Evolutionary conservation across 1,284 basidiomycete genomes (phyloP), one percentile per base, ranked within the genome.

Genomic region (Papiliotrema nemorosa): DNA sequence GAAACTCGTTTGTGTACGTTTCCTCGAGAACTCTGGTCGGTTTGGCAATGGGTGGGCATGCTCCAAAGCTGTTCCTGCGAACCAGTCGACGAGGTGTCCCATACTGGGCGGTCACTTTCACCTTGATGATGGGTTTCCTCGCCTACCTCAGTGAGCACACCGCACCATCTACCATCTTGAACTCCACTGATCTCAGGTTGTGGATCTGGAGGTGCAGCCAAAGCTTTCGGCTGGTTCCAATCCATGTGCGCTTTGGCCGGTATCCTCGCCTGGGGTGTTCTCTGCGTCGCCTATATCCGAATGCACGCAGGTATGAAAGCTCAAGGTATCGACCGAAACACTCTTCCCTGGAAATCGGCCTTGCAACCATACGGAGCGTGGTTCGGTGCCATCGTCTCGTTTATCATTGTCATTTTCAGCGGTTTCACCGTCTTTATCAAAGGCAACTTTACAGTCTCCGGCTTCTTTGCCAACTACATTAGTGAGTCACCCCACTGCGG

Each of bases 71-170:
- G 29, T 27, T 49, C n/a, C 9, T 24, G 13, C n/a, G 29, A n/a
- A 26, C 18, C n/a, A 18, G 24, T 25, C 33, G 36, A 24, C 29
- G 14, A 3, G 47, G 47, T 31, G 38, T 43, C 10, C 47, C 47
- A n/a, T 43, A 42, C 41, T 76, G 73, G 27, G 78, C 84, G 13
- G 79, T 90, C 20, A 37, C 92, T 1, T 82, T 82, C 50, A 74
- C 82, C 7, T 80, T 87, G 9, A 77, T 93, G 45, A 63, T 80
- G 2, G 76, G 80, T 86, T 60, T 82, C 81, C 60, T 77, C 83
- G 6, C 56, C 75, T 18, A 88, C 91, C 65, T 80, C 83, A 9
- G 66, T 81, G 7, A 81, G 94, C 86, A 2, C 92, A 81, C 73
- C 85, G 87, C 81, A 56, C 55, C 18, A 51, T 63, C 20, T 49